Base-by-base conservation (phyloP, 371 early-diverging fungal species). In the Actinomucor elegans region DNA sequence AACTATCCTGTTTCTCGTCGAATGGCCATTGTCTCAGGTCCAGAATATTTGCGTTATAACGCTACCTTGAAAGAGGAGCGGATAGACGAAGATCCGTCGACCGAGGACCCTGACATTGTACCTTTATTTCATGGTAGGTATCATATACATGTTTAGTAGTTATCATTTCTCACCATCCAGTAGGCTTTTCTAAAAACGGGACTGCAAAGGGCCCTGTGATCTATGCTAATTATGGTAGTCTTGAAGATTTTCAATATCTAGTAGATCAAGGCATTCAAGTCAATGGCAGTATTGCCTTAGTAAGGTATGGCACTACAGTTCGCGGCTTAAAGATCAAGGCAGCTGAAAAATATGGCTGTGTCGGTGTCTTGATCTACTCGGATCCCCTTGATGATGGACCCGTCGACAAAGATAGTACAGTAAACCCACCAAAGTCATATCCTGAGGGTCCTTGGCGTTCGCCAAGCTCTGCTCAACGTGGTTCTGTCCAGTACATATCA, bases 401-500 rank as follows among this genome's bases (percentile, higher is more conserved):
- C 10, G 17, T 65, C 3, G 43, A 48, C 21, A 65, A 56, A 33
- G 44, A 55, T 2, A 24, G 48, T 67, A 48, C 64, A 26, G 14
- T 43, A 11, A 31, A 36, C 1, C 71, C 73, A 18, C 54, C 65
- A 3, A 55, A 68, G 5, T 77, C 79, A 12, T 88, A 88, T 33
- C 89, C 89, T 1, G 76, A 79, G 2, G 88, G 86, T 0, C 87
- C 86, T 5, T 88, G 82, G 85, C 71, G 86, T 1, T 77, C 87
- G 5, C 58, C 69, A 9, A 71, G 77, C 14, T 84, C 83, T 21
- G 74, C 76, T 11, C 85, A 86, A 52, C 74, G 89, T 11, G 88
- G 88, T 12, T 78, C 83, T 0, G 87, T 84, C 0, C 67, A 66
- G 49, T 79, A 71, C 17, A 31, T 81, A 6, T 59, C 73, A 1